Base-by-base conservation (phyloP, 2,329 filamentous ascomycete genomes). In the Epichloe baconii region DNA sequence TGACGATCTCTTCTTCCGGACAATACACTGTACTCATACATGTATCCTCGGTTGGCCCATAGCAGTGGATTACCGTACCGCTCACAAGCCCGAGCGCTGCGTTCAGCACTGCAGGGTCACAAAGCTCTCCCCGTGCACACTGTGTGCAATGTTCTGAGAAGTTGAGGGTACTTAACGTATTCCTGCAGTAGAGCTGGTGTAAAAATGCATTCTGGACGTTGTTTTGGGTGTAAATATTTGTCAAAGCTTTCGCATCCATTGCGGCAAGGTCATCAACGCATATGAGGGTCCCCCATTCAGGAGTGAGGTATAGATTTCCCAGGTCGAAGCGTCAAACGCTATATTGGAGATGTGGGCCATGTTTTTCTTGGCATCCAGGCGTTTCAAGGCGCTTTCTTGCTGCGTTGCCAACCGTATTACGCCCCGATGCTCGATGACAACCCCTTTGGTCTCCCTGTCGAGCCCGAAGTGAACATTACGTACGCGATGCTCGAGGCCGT, bases 361-460 rank as follows among this genome's bases (percentile, higher is more conserved):
- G 23, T 31, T 23, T n/a, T 10, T 42, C 10, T 12, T 8, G 10
- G 45, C 4, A 38, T 47, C n/a, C 34, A 47, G 12, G 17, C 3
- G 5, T 6, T 21, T 7, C 3, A 40, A 48, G 5, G 40, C 12
- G 19, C 0, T 42, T 23, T 2, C 40, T 5, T 42, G 40, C 40
- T 14, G 8, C 3, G 17, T 50, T 52, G 5, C 52, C 47, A 44
- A 26, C 31, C 41, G 47, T n/a, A 41, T 45, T 40, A 53, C 26
- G 2, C 54, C 54, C 6, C 45, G 50, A 38, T 62, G 60, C 31
- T 57, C 55, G 23, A 60, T 53, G 3, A 59, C 48, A 2, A 61
- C 49, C 3, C 58, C 59, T 36, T 62, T 1, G 60, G 59, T 5
- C 44, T 53, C 6, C 60, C 60, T 1, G 60, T 62, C 4, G 53